Conservation (phyloP, 2,329 filamentous ascomycete genomes). For the Allantophomopsis lycopodina region DNA sequence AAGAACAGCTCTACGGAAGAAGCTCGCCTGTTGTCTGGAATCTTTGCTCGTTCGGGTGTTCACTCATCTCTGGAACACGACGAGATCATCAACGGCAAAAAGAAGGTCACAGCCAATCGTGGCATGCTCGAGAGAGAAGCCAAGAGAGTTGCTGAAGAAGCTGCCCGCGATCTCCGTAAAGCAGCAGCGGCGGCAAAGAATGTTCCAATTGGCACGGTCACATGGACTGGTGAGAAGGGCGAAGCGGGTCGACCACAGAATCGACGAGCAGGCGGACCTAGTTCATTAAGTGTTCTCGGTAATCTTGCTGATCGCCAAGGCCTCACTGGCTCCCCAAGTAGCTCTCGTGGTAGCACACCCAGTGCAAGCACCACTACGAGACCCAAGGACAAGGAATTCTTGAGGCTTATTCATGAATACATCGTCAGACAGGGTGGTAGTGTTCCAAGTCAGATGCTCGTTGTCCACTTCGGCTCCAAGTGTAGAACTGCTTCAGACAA, state of each 20-base stretch:
- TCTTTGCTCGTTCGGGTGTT: slow-evolving; percentile 76
- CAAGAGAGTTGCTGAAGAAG: slow-evolving; percentile 61
- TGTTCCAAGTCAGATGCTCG: slow-evolving; percentile 70
- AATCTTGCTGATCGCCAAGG: slow-evolving; percentile 42
- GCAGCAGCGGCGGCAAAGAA: slow-evolving; percentile 59
- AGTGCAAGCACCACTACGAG: slow-evolving; percentile 17
- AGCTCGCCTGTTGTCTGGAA: slow-evolving; percentile 72
- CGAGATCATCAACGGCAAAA: slow-evolving; percentile 69
- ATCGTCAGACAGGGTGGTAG: slow-evolving; percentile 65
- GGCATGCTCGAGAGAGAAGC: slow-evolving; percentile 73
- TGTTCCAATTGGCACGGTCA: slow-evolving; percentile 72
- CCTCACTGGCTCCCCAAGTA: slow-evolving; percentile 8
- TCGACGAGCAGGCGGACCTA: slow-evolving; percentile 32
- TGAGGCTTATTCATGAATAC: slow-evolving; percentile 63
- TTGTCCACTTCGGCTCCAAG: slow-evolving; percentile 79
- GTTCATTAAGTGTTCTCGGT: slow-evolving; percentile 39
- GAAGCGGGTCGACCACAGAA: slow-evolving; percentile 54
- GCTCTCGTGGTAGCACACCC: slow-evolving; percentile 3
- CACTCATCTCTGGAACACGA: slow-evolving; percentile 93
- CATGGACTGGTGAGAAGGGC: slow-evolving; percentile 84
- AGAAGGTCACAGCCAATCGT: slow-evolving; percentile 58
- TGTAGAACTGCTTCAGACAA: slow-evolving; percentile 57
- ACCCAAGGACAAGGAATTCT: slow-evolving; percentile 46
- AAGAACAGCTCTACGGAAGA: slow-evolving; percentile 38
- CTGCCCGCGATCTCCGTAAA: slow-evolving; percentile 61